phyloP scores from a whole-genome alignment of 2,329 filamentous ascomycete genomes.

The Rhynchosporium agropyri region DNA sequence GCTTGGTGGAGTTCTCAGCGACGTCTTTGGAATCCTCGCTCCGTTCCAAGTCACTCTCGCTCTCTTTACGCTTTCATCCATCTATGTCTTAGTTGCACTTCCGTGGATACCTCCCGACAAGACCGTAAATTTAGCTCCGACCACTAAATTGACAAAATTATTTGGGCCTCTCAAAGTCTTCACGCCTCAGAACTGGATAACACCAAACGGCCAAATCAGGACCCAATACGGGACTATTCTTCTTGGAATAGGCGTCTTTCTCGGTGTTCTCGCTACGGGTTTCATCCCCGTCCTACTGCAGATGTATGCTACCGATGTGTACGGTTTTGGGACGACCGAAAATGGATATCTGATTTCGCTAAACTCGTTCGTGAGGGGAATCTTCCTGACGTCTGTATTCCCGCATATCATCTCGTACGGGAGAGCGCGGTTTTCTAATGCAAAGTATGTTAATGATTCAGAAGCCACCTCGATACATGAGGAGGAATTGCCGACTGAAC shows the following conservation, averaged over 20 bases:
- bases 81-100: slow-evolving; percentile 47
- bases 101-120: slow-evolving; percentile 54
- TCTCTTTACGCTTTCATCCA: slow-evolving; percentile 51
- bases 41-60: slow-evolving; percentile 67
- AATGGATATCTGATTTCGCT: slow-evolving; percentile 51
- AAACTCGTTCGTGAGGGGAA: slow-evolving; percentile 48
- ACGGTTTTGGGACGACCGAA: slow-evolving; percentile 48
- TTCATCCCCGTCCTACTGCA: slow-evolving; percentile 63
- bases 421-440: slow-evolving; percentile 42
- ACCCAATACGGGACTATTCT: slow-evolving; percentile 65
- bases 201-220: slow-evolving; percentile 52
- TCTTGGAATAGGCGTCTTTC: slow-evolving; percentile 66
- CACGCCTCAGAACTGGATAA: slow-evolving; percentile 56
- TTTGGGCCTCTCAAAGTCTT: slow-evolving; percentile 66
- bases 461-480: neutral
- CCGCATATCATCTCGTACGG: slow-evolving; percentile 48
- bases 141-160: slow-evolving; percentile 53
- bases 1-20: slow-evolving; percentile 65
- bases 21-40: slow-evolving; percentile 61
- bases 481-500: slow-evolving; percentile 37
- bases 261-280: slow-evolving; percentile 69
- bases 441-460: slow-evolving; percentile 11
- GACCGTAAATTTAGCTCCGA: slow-evolving; percentile 38
- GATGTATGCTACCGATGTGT: slow-evolving; percentile 51
- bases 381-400: slow-evolving; percentile 49